Evolutionary conservation across 306 rosid species (phyloP), one percentile per base, ranked within the genome.

Genomic region (Sophora flavescens): DNA sequence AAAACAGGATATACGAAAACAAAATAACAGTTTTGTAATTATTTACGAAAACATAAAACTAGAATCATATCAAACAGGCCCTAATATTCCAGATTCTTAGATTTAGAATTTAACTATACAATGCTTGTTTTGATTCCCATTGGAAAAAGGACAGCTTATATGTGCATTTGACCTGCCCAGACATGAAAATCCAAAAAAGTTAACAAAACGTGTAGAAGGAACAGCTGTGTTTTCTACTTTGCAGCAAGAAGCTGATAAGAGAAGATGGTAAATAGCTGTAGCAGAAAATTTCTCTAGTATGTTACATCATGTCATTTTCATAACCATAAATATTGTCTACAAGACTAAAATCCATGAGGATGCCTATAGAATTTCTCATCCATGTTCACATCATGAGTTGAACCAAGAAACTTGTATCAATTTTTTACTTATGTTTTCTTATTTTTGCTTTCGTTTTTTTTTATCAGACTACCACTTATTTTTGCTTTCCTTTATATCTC

Each of bases 251-350:
- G 16, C 9, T 60, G 14, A 58, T 59, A 68, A 39, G 26, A 68
- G 42, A 60, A 60, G 33, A 35, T 56, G 16, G 22, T 18, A 32
- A 45, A 65, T 64, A 76, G 44, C 13, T 58, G 17, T 68, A 68
- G 51, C 51, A 70, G 15, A 78, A 77, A 66, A 53, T 79, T 56
- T 81, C 44, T 44, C 86, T n/a, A 89, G 80, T 77, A 60, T 87
- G 39, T 83, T 90, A 67, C 88, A 11, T 47, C 2, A 73, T 74
- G 22, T 44, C 22, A 74, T 60, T 67, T 73, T 81, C 42, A 10
- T 35, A 5, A 13, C 12, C 2, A 38, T n/a, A 47, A 47, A 32
- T 15, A 62, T 39, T 10, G 3, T 15, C 2, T 2, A 50, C 52
- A 50, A 41, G 3, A 15, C 3, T 3, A 50, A 41, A 50, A 52